phyloP scores from a whole-genome alignment of 768 basidiomycete genomes.

The Naganishia kalamii region DNA sequence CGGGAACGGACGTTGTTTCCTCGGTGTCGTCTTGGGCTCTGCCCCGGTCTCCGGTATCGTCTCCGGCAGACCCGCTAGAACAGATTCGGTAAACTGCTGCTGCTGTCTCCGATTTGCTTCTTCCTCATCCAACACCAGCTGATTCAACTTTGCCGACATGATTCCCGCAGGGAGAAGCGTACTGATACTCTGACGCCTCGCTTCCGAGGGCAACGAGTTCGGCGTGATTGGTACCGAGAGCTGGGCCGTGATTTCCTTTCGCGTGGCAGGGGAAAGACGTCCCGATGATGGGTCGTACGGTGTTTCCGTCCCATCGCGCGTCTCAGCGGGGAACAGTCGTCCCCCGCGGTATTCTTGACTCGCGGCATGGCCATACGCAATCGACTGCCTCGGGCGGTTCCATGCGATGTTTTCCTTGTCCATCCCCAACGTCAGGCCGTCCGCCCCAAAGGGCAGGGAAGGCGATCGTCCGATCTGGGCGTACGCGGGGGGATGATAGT shows the following conservation, averaged over 20 bases:
- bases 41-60: constrained; percentile 1
- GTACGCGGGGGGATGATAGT: constrained; percentile 8
- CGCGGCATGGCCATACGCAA: constrained; percentile 5
- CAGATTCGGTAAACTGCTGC: neutral
- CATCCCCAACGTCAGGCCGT: neutral
- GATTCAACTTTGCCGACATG: constrained; percentile 12
- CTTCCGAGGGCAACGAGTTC: constrained; percentile 1
- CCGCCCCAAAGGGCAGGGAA: neutral
- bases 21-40: neutral
- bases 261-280: constrained; percentile 7
- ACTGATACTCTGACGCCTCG: constrained; percentile 5
- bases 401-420: neutral
- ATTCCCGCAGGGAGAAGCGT: constrained; percentile 4
- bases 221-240: constrained; percentile 10
- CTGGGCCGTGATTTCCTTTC: constrained; percentile 9
- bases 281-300: neutral
- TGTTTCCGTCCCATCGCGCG: neutral
- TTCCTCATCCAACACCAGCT: constrained; percentile 1
- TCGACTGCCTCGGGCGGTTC: neutral
- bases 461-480: constrained; percentile 2
- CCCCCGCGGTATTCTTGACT: neutral
- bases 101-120: constrained; percentile 1
- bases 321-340: neutral
- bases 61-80: neutral
- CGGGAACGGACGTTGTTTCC: neutral